Percentiles rank a stretch among this genome's conserved stretches.
Evolutionary conservation across 2,329 filamentous ascomycete genomes (phyloP).

Genomic region (Ascochyta lentis): DNA sequence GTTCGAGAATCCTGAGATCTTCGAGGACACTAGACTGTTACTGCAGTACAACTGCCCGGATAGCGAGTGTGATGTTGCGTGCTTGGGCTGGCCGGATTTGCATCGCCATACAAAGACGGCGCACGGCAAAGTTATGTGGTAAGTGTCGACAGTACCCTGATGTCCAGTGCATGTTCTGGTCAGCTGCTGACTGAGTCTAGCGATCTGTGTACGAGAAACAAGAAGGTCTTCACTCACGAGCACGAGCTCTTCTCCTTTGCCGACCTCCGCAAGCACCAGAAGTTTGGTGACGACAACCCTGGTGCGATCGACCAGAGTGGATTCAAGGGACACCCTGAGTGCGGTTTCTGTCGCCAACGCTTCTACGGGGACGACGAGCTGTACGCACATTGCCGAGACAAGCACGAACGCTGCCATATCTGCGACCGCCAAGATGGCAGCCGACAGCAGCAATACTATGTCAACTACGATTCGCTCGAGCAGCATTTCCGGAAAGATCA

Average conservation of each 20-base stretch:
- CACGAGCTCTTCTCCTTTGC: constrained; percentile 87
- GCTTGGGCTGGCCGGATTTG: constrained; percentile 78
- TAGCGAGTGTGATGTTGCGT: constrained; percentile 80
- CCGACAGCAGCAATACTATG: constrained; percentile 85
- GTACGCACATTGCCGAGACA: constrained; percentile 89
- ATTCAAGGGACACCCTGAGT: constrained; percentile 94
- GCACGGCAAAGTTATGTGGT: constrained; percentile 87
- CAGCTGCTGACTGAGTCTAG: constrained; percentile 46
- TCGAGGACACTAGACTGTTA: constrained; percentile 86
- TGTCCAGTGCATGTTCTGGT: background rate
- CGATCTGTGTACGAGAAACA: constrained; percentile 89
- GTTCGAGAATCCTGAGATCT: constrained; percentile 87
- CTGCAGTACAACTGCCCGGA: constrained; percentile 96
- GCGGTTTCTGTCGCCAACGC: constrained; percentile 86
- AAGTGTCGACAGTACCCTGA: constrained; percentile 36
- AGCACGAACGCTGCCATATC: constrained; percentile 93
- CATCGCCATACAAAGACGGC: constrained; percentile 80
- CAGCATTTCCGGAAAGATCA: constrained; percentile 88
- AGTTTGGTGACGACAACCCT: constrained; percentile 86
- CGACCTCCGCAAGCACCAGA: constrained; percentile 87
- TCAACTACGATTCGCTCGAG: constrained; percentile 86
- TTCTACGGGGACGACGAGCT: constrained; percentile 98
- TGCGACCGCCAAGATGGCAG: constrained; percentile 74
- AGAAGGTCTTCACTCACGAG: constrained; percentile 98
- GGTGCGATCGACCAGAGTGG: constrained; percentile 91